Percentiles rank a stretch among this genome's conserved stretches.
These are phyloP conservation scores for Aspergillus fijiensis DNA, from an alignment of 2,329 filamentous ascomycete species.

Conservation along the genomic window DNA sequence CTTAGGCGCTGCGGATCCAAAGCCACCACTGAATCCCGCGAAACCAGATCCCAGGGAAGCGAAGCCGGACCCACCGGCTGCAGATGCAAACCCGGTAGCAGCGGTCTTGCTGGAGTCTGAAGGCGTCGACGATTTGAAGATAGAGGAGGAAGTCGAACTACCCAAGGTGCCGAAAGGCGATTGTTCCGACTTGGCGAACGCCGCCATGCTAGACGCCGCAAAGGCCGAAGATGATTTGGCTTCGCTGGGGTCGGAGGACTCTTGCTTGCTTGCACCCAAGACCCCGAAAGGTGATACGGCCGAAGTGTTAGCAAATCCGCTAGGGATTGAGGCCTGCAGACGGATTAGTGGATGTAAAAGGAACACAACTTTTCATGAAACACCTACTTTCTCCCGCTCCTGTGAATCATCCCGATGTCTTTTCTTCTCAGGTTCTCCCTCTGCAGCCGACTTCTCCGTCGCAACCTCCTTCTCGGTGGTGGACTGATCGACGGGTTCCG, in stretches of 20 bases:
- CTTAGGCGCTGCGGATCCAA: constrained; percentile 49
- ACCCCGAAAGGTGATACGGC: constrained; percentile 45
- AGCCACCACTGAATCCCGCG: constrained; percentile 45
- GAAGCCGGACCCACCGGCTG: constrained; percentile 39
- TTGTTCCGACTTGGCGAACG: constrained; percentile 59
- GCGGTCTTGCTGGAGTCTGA: constrained; percentile 23
- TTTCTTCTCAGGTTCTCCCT: constrained; percentile 45
- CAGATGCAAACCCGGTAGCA: constrained; percentile 32
- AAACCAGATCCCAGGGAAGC: constrained; percentile 38
- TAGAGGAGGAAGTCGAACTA: constrained; percentile 42
- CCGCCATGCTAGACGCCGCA: constrained; percentile 66
- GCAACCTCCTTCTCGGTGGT: constrained; percentile 13
- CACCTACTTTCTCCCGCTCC: constrained; percentile 34
- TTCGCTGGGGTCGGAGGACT: constrained; percentile 26
- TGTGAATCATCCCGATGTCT: constrained; percentile 44
- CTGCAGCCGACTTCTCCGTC: constrained; percentile 17
- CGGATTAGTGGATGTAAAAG: neutral
- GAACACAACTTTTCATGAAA: neutral
- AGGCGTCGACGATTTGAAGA: constrained; percentile 36
- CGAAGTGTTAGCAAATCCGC: constrained; percentile 46
- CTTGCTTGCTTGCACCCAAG: constrained; percentile 29
- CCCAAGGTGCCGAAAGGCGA: constrained; percentile 65
- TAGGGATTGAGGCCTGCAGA: constrained; percentile 33
- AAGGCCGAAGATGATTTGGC: constrained; percentile 63
- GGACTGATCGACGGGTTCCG: constrained; percentile 16